Conservation (phyloP, 331 rosid genomes). For the Rhamnella rubrinervis region DNA sequence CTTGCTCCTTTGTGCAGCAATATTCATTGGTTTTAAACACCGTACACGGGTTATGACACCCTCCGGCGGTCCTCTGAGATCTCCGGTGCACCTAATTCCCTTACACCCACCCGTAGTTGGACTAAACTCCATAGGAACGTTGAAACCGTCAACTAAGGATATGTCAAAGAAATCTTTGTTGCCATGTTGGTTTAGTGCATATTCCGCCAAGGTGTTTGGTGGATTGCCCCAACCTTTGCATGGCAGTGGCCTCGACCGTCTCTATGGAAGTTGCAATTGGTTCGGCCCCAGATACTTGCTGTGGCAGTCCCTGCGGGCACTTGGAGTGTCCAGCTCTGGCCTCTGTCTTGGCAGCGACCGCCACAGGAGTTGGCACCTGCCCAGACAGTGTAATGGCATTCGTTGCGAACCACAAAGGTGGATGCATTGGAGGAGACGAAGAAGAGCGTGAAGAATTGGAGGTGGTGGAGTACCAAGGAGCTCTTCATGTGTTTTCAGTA, state of each 20-base stretch:
- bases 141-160: conserved; percentile 33
- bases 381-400: conserved; percentile 21
- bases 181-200: conserved; percentile 22
- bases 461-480: no score
- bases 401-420: conserved; percentile 14
- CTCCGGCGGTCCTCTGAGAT: conserved; percentile 19
- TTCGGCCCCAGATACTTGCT: conserved; percentile 32
- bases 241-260: conserved; percentile 24
- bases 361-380: conserved; percentile 25
- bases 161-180: conserved; percentile 29
- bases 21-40: conserved; percentile 31
- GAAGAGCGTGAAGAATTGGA: no score
- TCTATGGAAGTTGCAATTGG: conserved; percentile 25
- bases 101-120: conserved; percentile 17
- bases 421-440: conserved; percentile 27
- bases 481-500: no score
- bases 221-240: conserved; percentile 29
- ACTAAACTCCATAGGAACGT: conserved; percentile 32
- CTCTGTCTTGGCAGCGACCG: conserved; percentile 13
- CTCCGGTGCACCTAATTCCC: conserved; percentile 25
- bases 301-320: conserved; percentile 17
- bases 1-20: conserved; percentile 28
- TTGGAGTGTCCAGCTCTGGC: conserved; percentile 13
- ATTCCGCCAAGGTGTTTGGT: conserved; percentile 37
- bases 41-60: conserved; percentile 33